phyloP scores from a whole-genome alignment of 2,329 filamentous ascomycete species.

The Calonectria pteridis region DNA sequence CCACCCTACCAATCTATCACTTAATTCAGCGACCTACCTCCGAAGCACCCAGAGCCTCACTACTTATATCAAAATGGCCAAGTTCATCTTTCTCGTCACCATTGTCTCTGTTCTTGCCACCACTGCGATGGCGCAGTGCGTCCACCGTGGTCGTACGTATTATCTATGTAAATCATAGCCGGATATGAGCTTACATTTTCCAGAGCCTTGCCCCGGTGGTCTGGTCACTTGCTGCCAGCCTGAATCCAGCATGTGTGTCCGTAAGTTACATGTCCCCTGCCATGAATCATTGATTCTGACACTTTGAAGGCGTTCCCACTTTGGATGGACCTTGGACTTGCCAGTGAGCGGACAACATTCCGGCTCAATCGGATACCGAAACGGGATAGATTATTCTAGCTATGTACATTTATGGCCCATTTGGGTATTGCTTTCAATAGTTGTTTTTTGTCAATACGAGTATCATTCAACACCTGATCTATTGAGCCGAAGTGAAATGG shows the following conservation, averaged over 20 bases:
- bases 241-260: background rate
- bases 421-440: background rate
- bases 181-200: background rate
- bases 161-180: background rate
- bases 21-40: background rate
- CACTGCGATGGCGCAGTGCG: background rate
- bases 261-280: background rate
- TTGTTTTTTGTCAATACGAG: background rate
- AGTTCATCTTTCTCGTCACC: background rate
- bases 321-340: background rate
- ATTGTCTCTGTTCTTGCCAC: background rate
- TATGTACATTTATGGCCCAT: background rate
- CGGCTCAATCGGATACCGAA: background rate
- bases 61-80: background rate
- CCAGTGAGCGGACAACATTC: background rate
- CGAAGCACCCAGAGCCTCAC: background rate
- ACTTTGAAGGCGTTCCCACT: background rate
- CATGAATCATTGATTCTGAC: background rate
- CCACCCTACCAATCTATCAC: background rate
- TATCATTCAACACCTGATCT: background rate
- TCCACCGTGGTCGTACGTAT: background rate
- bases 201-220: background rate
- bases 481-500: background rate
- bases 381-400: background rate
- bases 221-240: background rate